Evolutionary conservation across 2,329 filamentous ascomycete species (phyloP).

Genomic region (Penicillium expansum): DNA sequence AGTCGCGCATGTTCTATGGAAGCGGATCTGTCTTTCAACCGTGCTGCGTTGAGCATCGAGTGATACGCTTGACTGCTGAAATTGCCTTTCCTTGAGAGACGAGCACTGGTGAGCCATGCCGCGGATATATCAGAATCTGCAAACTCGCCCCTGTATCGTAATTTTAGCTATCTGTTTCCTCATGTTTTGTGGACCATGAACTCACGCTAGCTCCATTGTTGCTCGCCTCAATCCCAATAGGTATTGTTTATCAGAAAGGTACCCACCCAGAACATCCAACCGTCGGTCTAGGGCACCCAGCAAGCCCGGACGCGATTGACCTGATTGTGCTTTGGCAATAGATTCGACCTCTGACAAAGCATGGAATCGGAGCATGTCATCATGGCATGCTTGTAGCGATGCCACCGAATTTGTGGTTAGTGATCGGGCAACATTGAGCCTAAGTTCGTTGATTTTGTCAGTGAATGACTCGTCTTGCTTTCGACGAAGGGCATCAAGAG

Average conservation of each 20-base stretch:
- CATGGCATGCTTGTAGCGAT: slow-evolving; percentile 80
- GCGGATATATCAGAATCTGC: slow-evolving; percentile 72
- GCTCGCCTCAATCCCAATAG: slow-evolving; percentile 81
- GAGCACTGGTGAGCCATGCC: slow-evolving; percentile 80
- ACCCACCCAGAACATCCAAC: slow-evolving; percentile 86
- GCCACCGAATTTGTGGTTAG: slow-evolving; percentile 74
- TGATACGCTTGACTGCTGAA: slow-evolving; percentile 87
- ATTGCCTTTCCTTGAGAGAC: slow-evolving; percentile 80
- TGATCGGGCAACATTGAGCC: slow-evolving; percentile 67
- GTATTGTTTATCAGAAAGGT: slow-evolving; percentile 90
- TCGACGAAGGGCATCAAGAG: slow-evolving; percentile 60
- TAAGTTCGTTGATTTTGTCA: slow-evolving; percentile 60
- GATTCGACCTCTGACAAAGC: slow-evolving; percentile 83
- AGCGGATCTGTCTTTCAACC: slow-evolving; percentile 78
- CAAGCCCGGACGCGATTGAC: slow-evolving; percentile 28
- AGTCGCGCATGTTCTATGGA: slow-evolving; percentile 93
- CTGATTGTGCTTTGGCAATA: slow-evolving; percentile 55
- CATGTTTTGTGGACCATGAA: neutral
- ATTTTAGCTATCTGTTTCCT: slow-evolving; percentile 15
- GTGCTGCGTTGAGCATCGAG: slow-evolving; percentile 82
- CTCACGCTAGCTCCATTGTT: slow-evolving; percentile 70
- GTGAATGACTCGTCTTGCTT: slow-evolving; percentile 54
- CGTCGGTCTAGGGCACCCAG: slow-evolving; percentile 66
- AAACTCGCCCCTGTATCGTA: slow-evolving; percentile 52
- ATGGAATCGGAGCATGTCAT: slow-evolving; percentile 81